phyloP scores from a whole-genome alignment of 1,139 yeast genomes.

The Lodderomyces margitis region DNA sequence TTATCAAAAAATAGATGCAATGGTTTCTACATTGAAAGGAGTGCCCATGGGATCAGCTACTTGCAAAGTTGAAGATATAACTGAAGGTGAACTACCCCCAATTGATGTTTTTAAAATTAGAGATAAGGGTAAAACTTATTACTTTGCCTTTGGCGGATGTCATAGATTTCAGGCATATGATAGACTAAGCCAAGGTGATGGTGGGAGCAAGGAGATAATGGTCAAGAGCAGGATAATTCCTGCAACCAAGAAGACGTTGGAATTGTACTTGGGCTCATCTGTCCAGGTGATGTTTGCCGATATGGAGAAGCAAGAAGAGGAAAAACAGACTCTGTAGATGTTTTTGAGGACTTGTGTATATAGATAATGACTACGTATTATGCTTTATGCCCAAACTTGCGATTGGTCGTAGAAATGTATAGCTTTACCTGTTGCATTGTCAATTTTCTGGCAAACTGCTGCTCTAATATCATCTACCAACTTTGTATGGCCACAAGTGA shows the following conservation, averaged over 20 bases:
- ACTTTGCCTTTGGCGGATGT: constrained; percentile 85
- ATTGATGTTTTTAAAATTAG: constrained; percentile 70
- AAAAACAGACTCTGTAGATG: neutral
- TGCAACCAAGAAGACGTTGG: constrained; percentile 61
- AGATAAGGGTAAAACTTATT: constrained; percentile 57
- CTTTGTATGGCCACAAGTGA: constrained; percentile 52
- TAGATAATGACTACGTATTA: neutral
- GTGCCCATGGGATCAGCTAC: constrained; percentile 63
- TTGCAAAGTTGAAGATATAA: constrained; percentile 53
- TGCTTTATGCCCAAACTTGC: constrained; percentile 10
- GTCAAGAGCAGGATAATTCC: constrained; percentile 68
- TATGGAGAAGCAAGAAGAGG: constrained; percentile 4
- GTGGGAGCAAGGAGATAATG: constrained; percentile 38
- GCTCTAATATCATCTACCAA: constrained; percentile 52
- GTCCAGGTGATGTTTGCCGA: constrained; percentile 53
- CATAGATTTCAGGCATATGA: constrained; percentile 82
- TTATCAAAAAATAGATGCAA: constrained; percentile 65
- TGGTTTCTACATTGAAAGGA: constrained; percentile 73
- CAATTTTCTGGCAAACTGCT: constrained; percentile 27
- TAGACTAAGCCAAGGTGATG: constrained; percentile 23
- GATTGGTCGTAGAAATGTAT: constrained; percentile 11
- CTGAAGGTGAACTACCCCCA: constrained; percentile 70
- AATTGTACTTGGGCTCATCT: constrained; percentile 63
- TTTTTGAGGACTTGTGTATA: neutral
- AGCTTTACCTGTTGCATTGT: constrained; percentile 13